Evolutionary conservation across 352 stramenopile species (phyloP).

Genomic region (Poterioochromonas sp.): DNA sequence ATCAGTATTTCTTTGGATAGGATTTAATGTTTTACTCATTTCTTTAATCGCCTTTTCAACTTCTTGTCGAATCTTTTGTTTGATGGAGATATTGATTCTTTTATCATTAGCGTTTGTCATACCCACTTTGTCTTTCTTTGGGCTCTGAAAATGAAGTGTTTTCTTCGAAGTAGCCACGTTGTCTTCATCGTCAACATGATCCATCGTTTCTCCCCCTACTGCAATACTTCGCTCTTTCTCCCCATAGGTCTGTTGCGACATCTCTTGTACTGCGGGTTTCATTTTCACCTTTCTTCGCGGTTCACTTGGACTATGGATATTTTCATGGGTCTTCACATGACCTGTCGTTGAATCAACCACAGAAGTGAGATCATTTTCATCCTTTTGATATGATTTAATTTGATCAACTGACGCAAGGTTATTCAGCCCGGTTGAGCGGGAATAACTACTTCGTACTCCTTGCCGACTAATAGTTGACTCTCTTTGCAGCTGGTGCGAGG

Average conservation of each 20-base stretch:
- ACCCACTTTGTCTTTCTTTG: no score
- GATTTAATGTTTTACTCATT: background rate
- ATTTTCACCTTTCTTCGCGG: background rate
- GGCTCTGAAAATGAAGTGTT: no score
- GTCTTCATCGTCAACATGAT: no score
- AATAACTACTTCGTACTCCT: background rate
- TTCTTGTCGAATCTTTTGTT: background rate
- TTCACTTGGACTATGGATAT: background rate
- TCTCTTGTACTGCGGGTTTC: background rate
- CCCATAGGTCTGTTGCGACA: no score
- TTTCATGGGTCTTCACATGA: background rate
- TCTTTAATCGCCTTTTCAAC: conserved; percentile 9
- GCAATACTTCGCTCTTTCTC: no score
- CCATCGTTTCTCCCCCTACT: no score
- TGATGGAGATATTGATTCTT: no score
- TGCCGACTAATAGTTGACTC: no score
- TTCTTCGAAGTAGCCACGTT: no score
- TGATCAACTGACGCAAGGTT: background rate
- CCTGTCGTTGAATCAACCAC: background rate
- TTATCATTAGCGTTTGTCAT: no score
- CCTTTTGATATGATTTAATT: background rate
- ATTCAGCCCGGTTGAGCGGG: background rate
- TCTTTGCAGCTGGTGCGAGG: no score
- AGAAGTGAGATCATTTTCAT: background rate
- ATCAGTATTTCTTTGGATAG: background rate